These are phyloP conservation scores for Crataegus laevigata DNA, from an alignment of 306 rosid species.

Conservation along the genomic window DNA sequence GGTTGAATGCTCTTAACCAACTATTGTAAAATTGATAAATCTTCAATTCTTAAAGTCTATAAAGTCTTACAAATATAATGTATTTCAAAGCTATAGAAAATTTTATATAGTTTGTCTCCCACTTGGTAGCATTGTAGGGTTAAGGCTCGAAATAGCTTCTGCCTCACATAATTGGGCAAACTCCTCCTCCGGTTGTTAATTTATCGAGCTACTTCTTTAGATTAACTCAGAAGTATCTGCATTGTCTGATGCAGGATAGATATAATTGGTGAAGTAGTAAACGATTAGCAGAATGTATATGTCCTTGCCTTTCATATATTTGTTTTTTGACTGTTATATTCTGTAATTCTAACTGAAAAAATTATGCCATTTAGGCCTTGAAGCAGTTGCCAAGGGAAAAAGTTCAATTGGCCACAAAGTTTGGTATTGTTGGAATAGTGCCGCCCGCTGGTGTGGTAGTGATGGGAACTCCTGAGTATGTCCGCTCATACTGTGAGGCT, in stretches of 20 bases:
- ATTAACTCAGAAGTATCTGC: too few relatives aligned
- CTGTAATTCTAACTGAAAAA: neutral
- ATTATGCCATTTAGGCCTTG: conserved; percentile 31
- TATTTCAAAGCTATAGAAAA: neutral
- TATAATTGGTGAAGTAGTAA: neutral
- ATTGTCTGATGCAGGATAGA: too few relatives aligned
- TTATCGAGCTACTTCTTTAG: too few relatives aligned
- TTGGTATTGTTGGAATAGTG: conserved; percentile 31
- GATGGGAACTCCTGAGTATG: conserved; percentile 63
- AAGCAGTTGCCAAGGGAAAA: conserved; percentile 65
- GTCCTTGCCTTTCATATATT: neutral
- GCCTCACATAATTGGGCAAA: conserved; percentile 31
- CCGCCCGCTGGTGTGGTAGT: conserved; percentile 14
- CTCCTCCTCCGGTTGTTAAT: conserved; percentile 40
- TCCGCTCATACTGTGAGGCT: conserved; percentile 44
- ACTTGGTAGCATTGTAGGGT: conserved; percentile 20
- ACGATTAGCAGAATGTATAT: neutral
- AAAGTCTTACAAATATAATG: neutral
- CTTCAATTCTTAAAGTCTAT: too few relatives aligned
- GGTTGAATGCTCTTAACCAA: too few relatives aligned
- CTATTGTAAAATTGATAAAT: too few relatives aligned
- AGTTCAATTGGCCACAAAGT: conserved; percentile 71
- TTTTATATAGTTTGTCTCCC: neutral
- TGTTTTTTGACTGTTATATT: neutral
- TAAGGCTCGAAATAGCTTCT: conserved; percentile 31